phyloP scores from a whole-genome alignment of 805 yeast genomes.

The Lipomyces yamanashiensis region DNA sequence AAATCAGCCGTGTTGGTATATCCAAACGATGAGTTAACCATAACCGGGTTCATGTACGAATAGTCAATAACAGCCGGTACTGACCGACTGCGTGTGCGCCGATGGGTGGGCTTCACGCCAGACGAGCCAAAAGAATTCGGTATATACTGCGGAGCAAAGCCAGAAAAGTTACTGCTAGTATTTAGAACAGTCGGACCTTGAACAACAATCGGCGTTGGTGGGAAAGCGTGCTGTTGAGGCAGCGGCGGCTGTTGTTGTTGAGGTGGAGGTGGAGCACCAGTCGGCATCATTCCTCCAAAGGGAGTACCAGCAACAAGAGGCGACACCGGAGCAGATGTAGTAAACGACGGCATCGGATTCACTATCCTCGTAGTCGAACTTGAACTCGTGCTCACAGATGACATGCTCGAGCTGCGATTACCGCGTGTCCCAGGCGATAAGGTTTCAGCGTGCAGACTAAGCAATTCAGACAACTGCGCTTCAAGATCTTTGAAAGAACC shows the following conservation, averaged over 20 bases:
- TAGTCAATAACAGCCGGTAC: conserved; percentile 34
- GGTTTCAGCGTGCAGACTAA: conserved; percentile 18
- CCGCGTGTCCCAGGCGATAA: conserved; percentile 1
- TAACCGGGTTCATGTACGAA: conserved; percentile 19
- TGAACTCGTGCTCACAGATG: conserved; percentile 18
- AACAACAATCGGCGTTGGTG: background rate
- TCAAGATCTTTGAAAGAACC: conserved; percentile 29
- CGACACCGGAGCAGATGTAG: conserved; percentile 30
- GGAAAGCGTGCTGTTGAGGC: background rate
- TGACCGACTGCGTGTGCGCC: conserved; percentile 34
- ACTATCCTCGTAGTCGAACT: conserved; percentile 12
- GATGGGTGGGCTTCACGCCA: conserved; percentile 7
- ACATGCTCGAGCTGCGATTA: conserved; percentile 21
- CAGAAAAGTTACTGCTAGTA: background rate
- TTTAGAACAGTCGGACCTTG: background rate
- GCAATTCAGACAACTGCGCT: conserved; percentile 28
- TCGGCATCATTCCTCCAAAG: background rate
- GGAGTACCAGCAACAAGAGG: conserved; percentile 21
- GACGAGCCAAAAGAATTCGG: background rate
- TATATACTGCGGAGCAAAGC: conserved; percentile 1
- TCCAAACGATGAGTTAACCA: conserved; percentile 7
- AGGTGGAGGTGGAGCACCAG: background rate
- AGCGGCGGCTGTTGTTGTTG: background rate
- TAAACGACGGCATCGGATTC: conserved; percentile 12
- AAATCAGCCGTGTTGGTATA: background rate